Conservation (phyloP, 106 monocot genomes). For the Phalaenopsis equestris region DNA sequence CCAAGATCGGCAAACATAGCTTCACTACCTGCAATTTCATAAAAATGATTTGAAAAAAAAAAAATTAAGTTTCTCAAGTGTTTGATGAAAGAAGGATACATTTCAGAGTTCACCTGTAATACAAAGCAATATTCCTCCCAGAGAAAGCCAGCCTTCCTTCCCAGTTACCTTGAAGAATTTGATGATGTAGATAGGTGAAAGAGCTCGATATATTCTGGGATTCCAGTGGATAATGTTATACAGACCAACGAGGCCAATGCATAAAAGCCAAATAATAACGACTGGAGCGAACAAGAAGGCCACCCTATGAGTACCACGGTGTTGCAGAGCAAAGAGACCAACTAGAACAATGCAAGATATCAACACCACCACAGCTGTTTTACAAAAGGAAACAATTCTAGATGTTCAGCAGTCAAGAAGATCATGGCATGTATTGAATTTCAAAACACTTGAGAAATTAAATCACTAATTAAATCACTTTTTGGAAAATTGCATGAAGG, state of each 20-base stretch:
- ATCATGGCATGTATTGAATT: neutral
- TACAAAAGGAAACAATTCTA: constrained; percentile 1
- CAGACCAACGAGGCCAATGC: constrained; percentile 60
- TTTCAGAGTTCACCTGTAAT: constrained; percentile 51
- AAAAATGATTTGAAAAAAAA: neutral
- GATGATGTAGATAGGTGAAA: constrained; percentile 72
- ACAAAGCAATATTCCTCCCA: constrained; percentile 74
- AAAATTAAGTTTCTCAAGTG: neutral
- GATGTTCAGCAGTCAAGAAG: constrained; percentile 3
- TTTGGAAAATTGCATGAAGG: too few relatives aligned
- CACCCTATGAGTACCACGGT: constrained; percentile 80
- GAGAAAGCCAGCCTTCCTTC: constrained; percentile 79
- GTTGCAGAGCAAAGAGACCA: constrained; percentile 90
- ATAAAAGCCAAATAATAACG: constrained; percentile 69
- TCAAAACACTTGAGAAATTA: too few relatives aligned
- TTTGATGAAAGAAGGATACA: neutral
- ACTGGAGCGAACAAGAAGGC: constrained; percentile 87
- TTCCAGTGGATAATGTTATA: constrained; percentile 87
- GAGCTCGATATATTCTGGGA: constrained; percentile 47
- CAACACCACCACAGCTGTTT: constrained; percentile 55
- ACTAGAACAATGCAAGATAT: constrained; percentile 73
- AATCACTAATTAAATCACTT: too few relatives aligned
- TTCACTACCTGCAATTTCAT: constrained; percentile 53
- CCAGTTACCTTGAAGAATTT: constrained; percentile 61
- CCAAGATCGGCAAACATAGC: constrained; percentile 98